Conservation (phyloP, 2,329 filamentous ascomycete species). For the Dissoconium aciculare region DNA sequence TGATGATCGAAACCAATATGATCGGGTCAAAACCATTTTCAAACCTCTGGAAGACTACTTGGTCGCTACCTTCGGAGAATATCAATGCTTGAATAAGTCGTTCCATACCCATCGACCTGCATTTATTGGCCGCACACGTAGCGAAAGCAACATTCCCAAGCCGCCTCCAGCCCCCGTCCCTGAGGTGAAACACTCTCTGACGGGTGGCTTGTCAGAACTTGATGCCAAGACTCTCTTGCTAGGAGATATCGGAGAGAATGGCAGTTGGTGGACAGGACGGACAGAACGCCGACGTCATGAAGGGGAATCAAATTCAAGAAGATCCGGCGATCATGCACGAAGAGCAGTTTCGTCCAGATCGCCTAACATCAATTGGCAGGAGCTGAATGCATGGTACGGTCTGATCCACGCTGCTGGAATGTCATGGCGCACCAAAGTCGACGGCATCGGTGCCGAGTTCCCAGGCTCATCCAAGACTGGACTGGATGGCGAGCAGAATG, state of each 20-base stretch:
- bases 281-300: slow-evolving; percentile 21
- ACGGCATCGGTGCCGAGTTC: slow-evolving; percentile 21
- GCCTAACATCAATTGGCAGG: slow-evolving; percentile 60
- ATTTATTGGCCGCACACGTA: slow-evolving; percentile 26
- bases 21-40: slow-evolving; percentile 48
- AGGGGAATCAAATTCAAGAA: slow-evolving; percentile 19
- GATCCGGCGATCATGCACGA: slow-evolving; percentile 15
- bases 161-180: slow-evolving; percentile 19
- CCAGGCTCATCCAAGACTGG: too few species aligned
- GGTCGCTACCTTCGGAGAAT: slow-evolving; percentile 49
- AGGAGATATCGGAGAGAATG: slow-evolving; percentile 67
- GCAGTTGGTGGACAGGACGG: slow-evolving; percentile 63
- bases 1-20: too few species aligned
- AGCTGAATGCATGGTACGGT: slow-evolving; percentile 61
- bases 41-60: slow-evolving; percentile 66
- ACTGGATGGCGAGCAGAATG: slow-evolving; percentile 32
- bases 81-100: slow-evolving; percentile 59
- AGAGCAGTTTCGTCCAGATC: slow-evolving; percentile 42
- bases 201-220: slow-evolving; percentile 38
- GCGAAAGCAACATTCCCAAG: slow-evolving; percentile 28
- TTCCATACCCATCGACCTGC: slow-evolving; percentile 44
- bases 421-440: slow-evolving; percentile 48
- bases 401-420: slow-evolving; percentile 51
- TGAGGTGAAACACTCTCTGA: slow-evolving; percentile 4
- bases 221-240: slow-evolving; percentile 62